Percentiles rank a stretch among this genome's conserved stretches.
phyloP scores from a whole-genome alignment of 148 eudicot genomes.

The Fagopyrum tataricum region DNA sequence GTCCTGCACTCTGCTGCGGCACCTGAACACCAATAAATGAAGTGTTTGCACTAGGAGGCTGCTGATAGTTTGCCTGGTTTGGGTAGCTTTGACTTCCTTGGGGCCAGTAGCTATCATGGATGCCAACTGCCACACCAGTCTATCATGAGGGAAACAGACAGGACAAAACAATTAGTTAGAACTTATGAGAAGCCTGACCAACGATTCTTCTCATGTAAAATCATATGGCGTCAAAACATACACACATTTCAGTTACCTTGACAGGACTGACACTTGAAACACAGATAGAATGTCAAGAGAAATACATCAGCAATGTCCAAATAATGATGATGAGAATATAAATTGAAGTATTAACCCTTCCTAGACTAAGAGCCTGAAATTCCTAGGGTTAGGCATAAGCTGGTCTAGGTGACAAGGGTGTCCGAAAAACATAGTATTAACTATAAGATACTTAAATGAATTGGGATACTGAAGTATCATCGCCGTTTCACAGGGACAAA shows the following conservation, averaged over 20 bases:
- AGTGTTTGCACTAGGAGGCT: constrained; percentile 41
- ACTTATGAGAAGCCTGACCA: background rate
- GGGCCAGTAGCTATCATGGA: constrained; percentile 71
- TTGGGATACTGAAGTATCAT: too few species aligned
- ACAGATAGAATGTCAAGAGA: background rate
- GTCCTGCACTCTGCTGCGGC: constrained; percentile 37
- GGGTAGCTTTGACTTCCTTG: constrained; percentile 46
- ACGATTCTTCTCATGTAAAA: background rate
- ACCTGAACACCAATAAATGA: constrained; percentile 47
- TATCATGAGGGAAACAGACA: constrained; percentile 26
- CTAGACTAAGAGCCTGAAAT: background rate
- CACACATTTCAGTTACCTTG: background rate
- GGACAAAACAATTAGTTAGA: background rate
- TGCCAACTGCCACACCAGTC: constrained; percentile 40
- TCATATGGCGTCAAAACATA: background rate
- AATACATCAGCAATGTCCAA: too few species aligned
- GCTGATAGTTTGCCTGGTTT: constrained; percentile 42
- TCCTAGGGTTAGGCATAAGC: too few species aligned
- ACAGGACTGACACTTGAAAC: background rate
- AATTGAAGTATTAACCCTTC: too few species aligned
- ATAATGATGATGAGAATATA: too few species aligned
- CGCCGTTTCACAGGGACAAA: too few species aligned
- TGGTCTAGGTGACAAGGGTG: too few species aligned
- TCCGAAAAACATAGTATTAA: too few species aligned
- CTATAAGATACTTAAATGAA: too few species aligned